Conservation (phyloP, 1,139 yeast species). For the Nakaseomyces uthaithaninus region DNA sequence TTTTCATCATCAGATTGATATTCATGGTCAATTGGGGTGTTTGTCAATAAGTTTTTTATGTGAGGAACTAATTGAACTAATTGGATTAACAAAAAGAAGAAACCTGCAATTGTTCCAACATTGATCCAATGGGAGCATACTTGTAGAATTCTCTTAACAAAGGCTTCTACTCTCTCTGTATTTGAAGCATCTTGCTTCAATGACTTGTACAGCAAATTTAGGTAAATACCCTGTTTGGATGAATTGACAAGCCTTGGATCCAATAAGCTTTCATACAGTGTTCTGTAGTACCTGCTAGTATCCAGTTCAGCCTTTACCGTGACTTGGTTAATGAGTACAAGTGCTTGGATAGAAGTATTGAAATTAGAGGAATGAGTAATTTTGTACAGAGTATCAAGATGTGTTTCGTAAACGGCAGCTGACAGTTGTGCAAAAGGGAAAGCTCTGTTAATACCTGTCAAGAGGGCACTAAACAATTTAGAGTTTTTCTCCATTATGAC, state of each 20-base stretch:
- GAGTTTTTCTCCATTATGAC: conserved; percentile 76
- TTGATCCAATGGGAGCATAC: conserved; percentile 80
- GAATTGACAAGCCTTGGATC: conserved; percentile 78
- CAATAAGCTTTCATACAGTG: conserved; percentile 80
- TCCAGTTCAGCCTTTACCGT: conserved; percentile 47
- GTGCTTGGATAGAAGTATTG: conserved; percentile 89
- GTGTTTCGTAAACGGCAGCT: conserved; percentile 61
- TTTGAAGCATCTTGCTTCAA: conserved; percentile 60
- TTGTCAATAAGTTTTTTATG: conserved; percentile 42
- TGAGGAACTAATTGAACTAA: conserved; percentile 48
- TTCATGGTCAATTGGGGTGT: conserved; percentile 35
- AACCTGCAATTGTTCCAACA: conserved; percentile 85
- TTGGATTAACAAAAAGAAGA: conserved; percentile 68
- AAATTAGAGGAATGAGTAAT: conserved; percentile 93
- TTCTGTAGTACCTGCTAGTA: conserved; percentile 73
- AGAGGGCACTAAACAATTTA: conserved; percentile 78
- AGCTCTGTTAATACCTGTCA: conserved; percentile 94
- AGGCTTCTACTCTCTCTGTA: conserved; percentile 67
- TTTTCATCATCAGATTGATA: conserved; percentile 32
- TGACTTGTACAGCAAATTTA: conserved; percentile 78
- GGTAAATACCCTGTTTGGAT: conserved; percentile 82
- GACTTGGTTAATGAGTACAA: conserved; percentile 76
- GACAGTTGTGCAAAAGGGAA: conserved; percentile 85
- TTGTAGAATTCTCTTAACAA: conserved; percentile 84
- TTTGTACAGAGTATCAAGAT: conserved; percentile 74